Base-by-base conservation (phyloP, 208 protist genomes). In the Crithidia mellificae region DNA sequence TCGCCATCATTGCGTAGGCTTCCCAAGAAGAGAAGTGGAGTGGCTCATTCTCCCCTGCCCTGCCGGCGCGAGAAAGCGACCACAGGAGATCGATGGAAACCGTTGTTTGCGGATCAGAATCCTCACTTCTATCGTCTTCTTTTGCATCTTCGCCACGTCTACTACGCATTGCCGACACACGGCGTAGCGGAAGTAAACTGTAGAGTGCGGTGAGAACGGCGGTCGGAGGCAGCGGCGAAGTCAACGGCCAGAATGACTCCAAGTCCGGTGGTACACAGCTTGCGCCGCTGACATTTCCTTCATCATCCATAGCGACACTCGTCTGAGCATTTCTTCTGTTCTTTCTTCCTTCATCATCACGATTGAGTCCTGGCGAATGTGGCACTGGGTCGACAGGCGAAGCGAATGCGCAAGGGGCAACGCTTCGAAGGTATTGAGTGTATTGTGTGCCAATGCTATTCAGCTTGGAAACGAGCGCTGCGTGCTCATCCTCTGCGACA, bases 121-220 rank as follows among this genome's bases (percentile, higher is more conserved):
- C 56, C 7, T 19, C 20, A 47, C 29, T 19, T 29, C 17, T 22
- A 22, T 9, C 9, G 4, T 24, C 38, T 7, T 11, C 52, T 12
- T 29, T 15, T 4, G 22, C 2, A 2, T 63, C 56, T 7, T 27
- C 32, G 24, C 30, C 34, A 17, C 46, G 27, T 41, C 12, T 50
- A 20, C 34, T 22, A 3, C 39, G 20, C 8, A 53, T n/a, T n/a
- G n/a, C n/a, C 30, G 54, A 67, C 8, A 52, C 55, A 1, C 43
- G 43, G 29, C 78, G 64, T 19, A 91, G 47, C 2, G 72, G 73
- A 2, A 78, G 63, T 20, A 84, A 43, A 7, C 82, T 67, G 53
- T 83, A 83, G 47, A 82, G 63, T 38, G 81, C 77, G n/a, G 87
- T 73, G 7, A 90, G 20, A 25, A 81, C 83, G 24, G 81, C 81